A percentile compares a stretch with the other conserved stretches of the same genome.
Evolutionary conservation across 805 yeast genomes (phyloP).

Genomic region (Saturnispora mendoncae): DNA sequence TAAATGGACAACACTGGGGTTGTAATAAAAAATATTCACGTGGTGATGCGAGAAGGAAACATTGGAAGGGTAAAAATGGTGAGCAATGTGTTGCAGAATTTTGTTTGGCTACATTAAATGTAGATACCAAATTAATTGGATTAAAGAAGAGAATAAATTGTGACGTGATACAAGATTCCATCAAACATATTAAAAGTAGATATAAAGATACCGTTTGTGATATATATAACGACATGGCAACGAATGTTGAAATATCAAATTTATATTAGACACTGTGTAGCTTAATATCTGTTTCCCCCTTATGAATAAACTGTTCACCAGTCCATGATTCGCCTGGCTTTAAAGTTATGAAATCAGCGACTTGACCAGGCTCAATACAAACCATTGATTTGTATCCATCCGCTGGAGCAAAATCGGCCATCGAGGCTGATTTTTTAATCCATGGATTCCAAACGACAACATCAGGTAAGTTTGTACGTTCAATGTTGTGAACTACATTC

Average conservation of each 20-base stretch:
- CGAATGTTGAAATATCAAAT: neutral
- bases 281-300: conserved; percentile 38
- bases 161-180: neutral
- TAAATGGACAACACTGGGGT: conserved; percentile 6
- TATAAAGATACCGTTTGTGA: neutral
- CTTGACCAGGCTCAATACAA: conserved; percentile 92
- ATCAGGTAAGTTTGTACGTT: conserved; percentile 50
- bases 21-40: conserved; percentile 5
- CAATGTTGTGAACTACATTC: conserved; percentile 58
- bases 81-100: conserved; percentile 3
- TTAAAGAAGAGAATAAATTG: neutral
- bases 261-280: conserved; percentile 10
- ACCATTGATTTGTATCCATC: conserved; percentile 79
- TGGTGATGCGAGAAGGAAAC: conserved; percentile 6
- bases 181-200: neutral
- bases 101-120: conserved; percentile 1
- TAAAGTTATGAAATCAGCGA: conserved; percentile 54
- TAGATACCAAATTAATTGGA: neutral
- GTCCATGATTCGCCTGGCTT: conserved; percentile 69
- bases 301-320: conserved; percentile 53
- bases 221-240: conserved; percentile 2
- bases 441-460: conserved; percentile 98
- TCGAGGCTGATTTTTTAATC: conserved; percentile 69
- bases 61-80: conserved; percentile 9
- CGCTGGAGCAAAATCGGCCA: conserved; percentile 87